A percentile compares a stretch with the other conserved stretches of the same genome.
Evolutionary conservation across 768 basidiomycete species (phyloP).

Genomic region (Leucocoprinus birnbaumii): DNA sequence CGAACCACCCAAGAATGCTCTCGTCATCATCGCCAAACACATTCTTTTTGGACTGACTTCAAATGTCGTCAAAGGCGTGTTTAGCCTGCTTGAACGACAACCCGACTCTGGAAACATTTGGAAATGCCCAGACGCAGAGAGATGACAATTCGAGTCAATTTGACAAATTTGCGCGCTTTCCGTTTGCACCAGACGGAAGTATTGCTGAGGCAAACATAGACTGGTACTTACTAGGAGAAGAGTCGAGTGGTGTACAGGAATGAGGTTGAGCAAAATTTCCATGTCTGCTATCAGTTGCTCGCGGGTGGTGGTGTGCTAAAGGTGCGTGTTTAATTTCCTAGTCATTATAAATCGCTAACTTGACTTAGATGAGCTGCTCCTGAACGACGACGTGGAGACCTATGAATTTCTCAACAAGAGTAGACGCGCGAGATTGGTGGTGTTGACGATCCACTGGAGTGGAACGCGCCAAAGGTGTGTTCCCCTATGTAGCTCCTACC

Average conservation of each 20-base stretch:
- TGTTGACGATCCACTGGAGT: conserved; percentile 89
- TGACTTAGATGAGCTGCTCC: conserved; percentile 61
- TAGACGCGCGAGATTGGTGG: conserved; percentile 90
- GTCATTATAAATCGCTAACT: not conserved
- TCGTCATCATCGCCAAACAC: conserved; percentile 78
- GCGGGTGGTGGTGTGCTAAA: conserved; percentile 71
- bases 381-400: conserved; percentile 71
- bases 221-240: conserved; percentile 98
- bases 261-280: conserved; percentile 89
- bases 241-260: conserved; percentile 88
- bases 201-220: conserved; percentile 98
- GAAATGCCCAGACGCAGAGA: conserved; percentile 96
- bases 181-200: conserved; percentile 88
- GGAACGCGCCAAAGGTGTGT: conserved; percentile 73
- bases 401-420: conserved; percentile 94
- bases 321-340: conserved; percentile 37
- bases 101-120: conserved; percentile 95
- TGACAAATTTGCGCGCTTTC: conserved; percentile 96
- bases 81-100: conserved; percentile 94
- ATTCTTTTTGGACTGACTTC: too few species aligned
- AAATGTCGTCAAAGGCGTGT: conserved; percentile 62
- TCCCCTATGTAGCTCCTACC: not conserved
- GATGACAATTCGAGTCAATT: conserved; percentile 99
- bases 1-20: conserved; percentile 81
- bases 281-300: conserved; percentile 95